Evolutionary conservation across 2,329 filamentous ascomycete genomes (phyloP).

Genomic region (Cercospora brassicicola): DNA sequence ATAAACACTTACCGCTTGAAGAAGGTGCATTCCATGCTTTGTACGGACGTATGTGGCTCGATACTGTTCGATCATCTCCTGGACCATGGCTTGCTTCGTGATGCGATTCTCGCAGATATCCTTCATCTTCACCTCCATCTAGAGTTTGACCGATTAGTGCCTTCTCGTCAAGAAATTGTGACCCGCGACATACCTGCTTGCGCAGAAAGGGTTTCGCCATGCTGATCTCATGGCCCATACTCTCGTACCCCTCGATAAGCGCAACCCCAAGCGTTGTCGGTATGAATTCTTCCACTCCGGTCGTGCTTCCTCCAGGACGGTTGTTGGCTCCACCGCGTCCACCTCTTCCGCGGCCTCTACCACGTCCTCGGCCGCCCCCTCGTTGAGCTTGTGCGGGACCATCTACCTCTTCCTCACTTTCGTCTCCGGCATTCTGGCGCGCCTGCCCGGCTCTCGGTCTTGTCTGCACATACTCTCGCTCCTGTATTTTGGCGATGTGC

Average conservation of each 20-base stretch:
- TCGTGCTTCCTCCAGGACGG: conserved; percentile 49
- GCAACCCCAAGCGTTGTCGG: conserved; percentile 89
- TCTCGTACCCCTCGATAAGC: conserved; percentile 89
- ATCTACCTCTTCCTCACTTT: conserved; percentile 33
- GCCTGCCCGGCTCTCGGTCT: conserved; percentile 46
- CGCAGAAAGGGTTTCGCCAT: conserved; percentile 93
- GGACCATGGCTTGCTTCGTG: conserved; percentile 71
- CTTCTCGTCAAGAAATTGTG: neutral
- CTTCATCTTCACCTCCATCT: conserved; percentile 95
- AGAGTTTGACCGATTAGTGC: neutral
- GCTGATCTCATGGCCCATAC: conserved; percentile 88
- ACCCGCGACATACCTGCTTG: conserved; percentile 64
- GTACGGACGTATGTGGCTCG: conserved; percentile 81
- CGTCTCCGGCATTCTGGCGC: conserved; percentile 35
- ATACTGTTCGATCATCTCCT: conserved; percentile 84
- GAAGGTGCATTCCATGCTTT: conserved; percentile 67
- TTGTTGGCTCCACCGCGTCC: conserved; percentile 52
- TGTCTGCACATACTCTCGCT: conserved; percentile 79
- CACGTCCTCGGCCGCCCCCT: conserved; percentile 44
- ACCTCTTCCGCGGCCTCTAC: conserved; percentile 45
- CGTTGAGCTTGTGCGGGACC: conserved; percentile 41
- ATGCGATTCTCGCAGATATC: conserved; percentile 87
- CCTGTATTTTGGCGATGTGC: conserved; percentile 93
- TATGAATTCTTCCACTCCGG: conserved; percentile 77
- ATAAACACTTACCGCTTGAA: conserved; percentile 52